Evolutionary conservation across 345 rosid genomes (phyloP), one percentile per base, ranked within the genome.

Genomic region (Eucalyptus albens): DNA sequence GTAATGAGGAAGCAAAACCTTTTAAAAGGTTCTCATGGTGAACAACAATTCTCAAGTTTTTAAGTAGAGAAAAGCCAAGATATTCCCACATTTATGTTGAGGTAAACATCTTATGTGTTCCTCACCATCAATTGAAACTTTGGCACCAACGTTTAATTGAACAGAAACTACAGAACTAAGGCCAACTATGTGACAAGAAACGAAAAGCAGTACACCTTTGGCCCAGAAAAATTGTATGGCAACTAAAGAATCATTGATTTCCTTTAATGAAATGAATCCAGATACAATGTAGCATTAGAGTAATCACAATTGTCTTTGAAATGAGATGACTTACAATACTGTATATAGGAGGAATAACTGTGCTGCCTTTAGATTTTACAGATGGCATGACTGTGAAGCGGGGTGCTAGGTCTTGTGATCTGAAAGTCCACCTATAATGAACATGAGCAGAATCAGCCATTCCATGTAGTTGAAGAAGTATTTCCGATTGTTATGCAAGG

Each of bases 401-500:
- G 5, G 98, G 98, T 10, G 96, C 99, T 94, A 94, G 89, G 86
- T 93, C 97, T 89, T 97, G 98, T 37, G 98, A 96, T 94, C 98
- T 94, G 92, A 97, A 97, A 90, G 96, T 96, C 99, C 99, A 97
- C 88, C 99, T 97, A 92, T 21, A 69, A 86, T 13, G 7, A 50
- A 50, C 85, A 40, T 77, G 29, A 77, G 59, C 80, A 88, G 22
- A 90, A 89, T 89, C 90, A 55, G 27, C 37, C 33, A 27, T 50
- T 49, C 59, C 40, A 49, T 19, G 37, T 45, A 49, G 37, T 27
- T 47, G 40, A 45, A 82, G 9, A 82, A 86, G 21, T 45, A 29
- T 50, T 31, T 86, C 37, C 8, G 2, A 27, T 49, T 49, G 1
- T 29, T 86, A 86, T 15, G 15, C 47, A 11, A 40, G 83, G 42